phyloP scores from a whole-genome alignment of 805 yeast genomes.

The Lipomyces oligophaga region DNA sequence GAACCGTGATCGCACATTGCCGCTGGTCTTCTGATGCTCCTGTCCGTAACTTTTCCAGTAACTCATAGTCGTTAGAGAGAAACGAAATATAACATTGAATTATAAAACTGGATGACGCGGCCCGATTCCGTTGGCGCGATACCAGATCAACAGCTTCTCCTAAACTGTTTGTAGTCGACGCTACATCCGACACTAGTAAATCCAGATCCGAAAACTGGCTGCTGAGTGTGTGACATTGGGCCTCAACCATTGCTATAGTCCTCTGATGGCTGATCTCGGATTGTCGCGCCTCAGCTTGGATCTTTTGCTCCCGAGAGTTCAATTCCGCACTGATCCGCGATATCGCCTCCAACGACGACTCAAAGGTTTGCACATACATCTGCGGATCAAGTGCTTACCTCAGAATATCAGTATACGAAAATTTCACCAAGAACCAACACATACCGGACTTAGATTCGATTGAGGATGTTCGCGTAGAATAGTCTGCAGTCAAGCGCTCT shows the following conservation, averaged over 20 bases:
- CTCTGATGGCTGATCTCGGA: constrained; percentile 33
- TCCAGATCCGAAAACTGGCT: constrained; percentile 53
- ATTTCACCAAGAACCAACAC: neutral
- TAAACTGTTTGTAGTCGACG: constrained; percentile 60
- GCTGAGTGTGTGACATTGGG: constrained; percentile 32
- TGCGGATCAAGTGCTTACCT: constrained; percentile 65
- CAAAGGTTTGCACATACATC: constrained; percentile 91
- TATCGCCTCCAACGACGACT: constrained; percentile 72
- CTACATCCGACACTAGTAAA: constrained; percentile 51
- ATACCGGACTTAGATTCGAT: too few species aligned
- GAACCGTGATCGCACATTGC: constrained; percentile 65
- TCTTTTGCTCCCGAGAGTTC: constrained; percentile 45
- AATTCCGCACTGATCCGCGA: constrained; percentile 59
- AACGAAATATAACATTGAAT: constrained; percentile 76
- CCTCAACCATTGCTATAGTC: constrained; percentile 8
- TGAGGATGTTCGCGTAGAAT: constrained; percentile 17
- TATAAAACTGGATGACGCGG: constrained; percentile 65
- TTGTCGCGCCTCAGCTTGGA: constrained; percentile 55
- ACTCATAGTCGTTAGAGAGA: constrained; percentile 52
- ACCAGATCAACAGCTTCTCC: constrained; percentile 65
- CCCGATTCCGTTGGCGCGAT: constrained; percentile 68
- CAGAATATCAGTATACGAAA: neutral
- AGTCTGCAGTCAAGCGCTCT: constrained; percentile 23
- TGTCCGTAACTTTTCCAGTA: constrained; percentile 56
- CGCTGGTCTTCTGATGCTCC: constrained; percentile 52